Percentiles rank a stretch among this genome's conserved stretches.
Evolutionary conservation across 2,329 filamentous ascomycete genomes (phyloP).

Genomic region (Fusarium temperatum): DNA sequence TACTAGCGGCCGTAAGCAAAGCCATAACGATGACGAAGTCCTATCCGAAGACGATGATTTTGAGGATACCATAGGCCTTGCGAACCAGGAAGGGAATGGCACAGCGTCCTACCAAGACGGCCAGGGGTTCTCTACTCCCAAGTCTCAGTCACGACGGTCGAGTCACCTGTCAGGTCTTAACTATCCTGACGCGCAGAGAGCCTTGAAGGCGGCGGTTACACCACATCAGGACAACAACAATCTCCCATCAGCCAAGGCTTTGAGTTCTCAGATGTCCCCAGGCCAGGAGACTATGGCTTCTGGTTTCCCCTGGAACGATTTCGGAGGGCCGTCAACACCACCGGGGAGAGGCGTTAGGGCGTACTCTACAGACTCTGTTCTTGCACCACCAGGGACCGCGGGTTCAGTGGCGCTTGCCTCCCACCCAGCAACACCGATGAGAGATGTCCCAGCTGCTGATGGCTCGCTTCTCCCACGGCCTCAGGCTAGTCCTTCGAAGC

Average conservation of each 20-base stretch:
- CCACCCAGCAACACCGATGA: conserved; percentile 46
- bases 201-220: conserved; percentile 39
- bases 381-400: conserved; percentile 27
- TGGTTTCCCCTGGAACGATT: conserved; percentile 56
- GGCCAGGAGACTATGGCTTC: conserved; percentile 52
- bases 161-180: conserved; percentile 58
- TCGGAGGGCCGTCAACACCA: conserved; percentile 44
- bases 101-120: conserved; percentile 23
- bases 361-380: conserved; percentile 50
- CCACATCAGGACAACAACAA: conserved; percentile 50
- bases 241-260: conserved; percentile 48
- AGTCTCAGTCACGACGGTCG: conserved; percentile 56
- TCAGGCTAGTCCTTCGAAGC: conserved; percentile 42
- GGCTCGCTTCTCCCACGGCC: conserved; percentile 44
- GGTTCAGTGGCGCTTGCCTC: conserved; percentile 40
- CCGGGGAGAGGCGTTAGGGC: conserved; percentile 50
- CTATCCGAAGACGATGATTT: conserved; percentile 66
- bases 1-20: conserved; percentile 78
- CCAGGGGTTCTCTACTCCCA: conserved; percentile 36
- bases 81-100: conserved; percentile 55
- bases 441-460: conserved; percentile 42
- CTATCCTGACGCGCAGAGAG: conserved; percentile 53
- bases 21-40: conserved; percentile 63
- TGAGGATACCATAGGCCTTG: conserved; percentile 70
- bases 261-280: conserved; percentile 47